Base-by-base conservation (phyloP, 2,329 filamentous ascomycete species). In the Aspergillus sp. region DNA sequence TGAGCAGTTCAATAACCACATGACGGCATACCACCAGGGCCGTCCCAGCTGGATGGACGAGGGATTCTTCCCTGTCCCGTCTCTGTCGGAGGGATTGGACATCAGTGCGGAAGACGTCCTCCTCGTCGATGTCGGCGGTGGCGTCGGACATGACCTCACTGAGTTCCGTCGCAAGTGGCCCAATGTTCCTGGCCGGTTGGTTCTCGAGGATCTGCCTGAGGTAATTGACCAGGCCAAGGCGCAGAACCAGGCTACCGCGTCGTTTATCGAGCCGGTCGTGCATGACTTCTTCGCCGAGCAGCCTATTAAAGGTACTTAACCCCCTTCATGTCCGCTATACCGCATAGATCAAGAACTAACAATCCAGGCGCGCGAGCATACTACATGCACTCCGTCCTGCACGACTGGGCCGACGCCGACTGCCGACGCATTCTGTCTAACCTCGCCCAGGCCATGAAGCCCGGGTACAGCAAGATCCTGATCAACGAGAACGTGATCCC, bases 271-370 rank as follows among this genome's bases (percentile, higher is more conserved):
- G 58, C 7, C 63, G 4, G 75, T 81, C 71, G 66, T 64, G 2
- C 73, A 83, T 57, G 76, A 83, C 59, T 82, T 83, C 56, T 75
- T 77, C 56, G 77, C 70, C 0, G 72, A 77, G 47, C 79, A 83
- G 61, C 79, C 76, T 0, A 61, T 82, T 6, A 77, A 79, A 57
- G 77, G 75, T 73, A 63, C 34, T 3, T 17, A 13, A 6, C 20
- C 15, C 15, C 42, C 22, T 54, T 2, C 4, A 20, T 20, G 20
- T 20, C 20, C 20, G 20, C 20, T 20, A 20, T 20, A 20, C 20
- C 3, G 3, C 20, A 2, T 20, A 20, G 20, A 20, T 20, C 20
- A 3, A 20, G 20, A 20, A 20, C 20, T 20, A 20, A 17, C 24
- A 19, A 40, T 22, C 0, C 22, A 71, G 74, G 72, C 34, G 74